Percentiles rank a stretch among this genome's conserved stretches.
phyloP scores from a whole-genome alignment of 805 yeast species.

The Kuraishia molischiana region DNA sequence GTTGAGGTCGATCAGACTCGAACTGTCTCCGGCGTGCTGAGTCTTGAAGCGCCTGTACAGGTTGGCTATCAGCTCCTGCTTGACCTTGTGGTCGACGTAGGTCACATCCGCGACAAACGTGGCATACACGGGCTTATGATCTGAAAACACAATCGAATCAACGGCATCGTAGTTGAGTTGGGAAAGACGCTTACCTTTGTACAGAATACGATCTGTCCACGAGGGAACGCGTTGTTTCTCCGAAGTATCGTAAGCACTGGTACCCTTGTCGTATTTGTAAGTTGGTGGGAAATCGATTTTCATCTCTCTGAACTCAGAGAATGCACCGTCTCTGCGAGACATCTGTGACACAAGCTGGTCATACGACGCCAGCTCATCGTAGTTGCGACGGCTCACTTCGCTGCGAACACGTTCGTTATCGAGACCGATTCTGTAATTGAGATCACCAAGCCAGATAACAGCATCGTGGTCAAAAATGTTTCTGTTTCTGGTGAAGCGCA shows the following conservation, averaged over 20 bases:
- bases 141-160: conserved; percentile 55
- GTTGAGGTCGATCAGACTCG: conserved; percentile 19
- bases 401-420: conserved; percentile 61
- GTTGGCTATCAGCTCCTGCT: conserved; percentile 41
- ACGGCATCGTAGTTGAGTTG: conserved; percentile 66
- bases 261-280: conserved; percentile 86
- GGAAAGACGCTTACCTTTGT: conserved; percentile 43
- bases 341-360: conserved; percentile 81
- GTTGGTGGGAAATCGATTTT: conserved; percentile 82
- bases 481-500: conserved; percentile 50
- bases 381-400: conserved; percentile 29
- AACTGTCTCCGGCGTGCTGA: conserved; percentile 7
- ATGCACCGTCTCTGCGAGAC: conserved; percentile 47
- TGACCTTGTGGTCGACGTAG: conserved; percentile 56
- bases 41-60: conserved; percentile 50
- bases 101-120: conserved; percentile 59
- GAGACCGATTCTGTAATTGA: conserved; percentile 70
- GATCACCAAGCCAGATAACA: conserved; percentile 87
- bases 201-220: conserved; percentile 91
- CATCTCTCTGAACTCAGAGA: conserved; percentile 77
- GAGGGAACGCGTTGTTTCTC: conserved; percentile 93
- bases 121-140: conserved; percentile 89
- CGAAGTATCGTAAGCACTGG: conserved; percentile 72
- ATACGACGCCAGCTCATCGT: conserved; percentile 42
- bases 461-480: conserved; percentile 70